Percentiles rank a stretch among this genome's conserved stretches.
phyloP scores from a whole-genome alignment of 352 stramenopile species.

The Pythium coloratum region DNA sequence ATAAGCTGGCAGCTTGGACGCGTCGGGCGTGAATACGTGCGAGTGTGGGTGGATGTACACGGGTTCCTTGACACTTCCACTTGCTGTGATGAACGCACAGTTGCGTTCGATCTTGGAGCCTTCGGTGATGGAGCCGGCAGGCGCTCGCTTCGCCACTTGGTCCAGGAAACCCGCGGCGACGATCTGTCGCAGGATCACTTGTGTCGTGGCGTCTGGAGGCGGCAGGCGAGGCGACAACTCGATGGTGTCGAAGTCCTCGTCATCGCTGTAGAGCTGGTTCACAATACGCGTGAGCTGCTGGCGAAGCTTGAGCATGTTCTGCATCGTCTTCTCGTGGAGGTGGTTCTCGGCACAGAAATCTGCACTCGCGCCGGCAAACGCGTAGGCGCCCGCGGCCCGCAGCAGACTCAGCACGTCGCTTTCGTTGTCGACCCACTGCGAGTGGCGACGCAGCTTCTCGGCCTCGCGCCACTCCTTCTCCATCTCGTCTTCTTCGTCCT shows the following conservation, averaged over 20 bases:
- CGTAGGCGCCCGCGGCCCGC: slow-evolving; percentile 75
- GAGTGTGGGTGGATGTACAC: slow-evolving; percentile 88
- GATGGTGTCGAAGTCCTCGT: slow-evolving; percentile 43
- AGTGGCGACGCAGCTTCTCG: slow-evolving; percentile 65
- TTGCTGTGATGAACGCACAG: slow-evolving; percentile 74
- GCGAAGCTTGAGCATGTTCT: slow-evolving; percentile 85
- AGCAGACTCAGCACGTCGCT: slow-evolving; percentile 82
- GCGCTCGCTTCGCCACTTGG: slow-evolving; percentile 76
- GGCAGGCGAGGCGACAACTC: slow-evolving; percentile 62
- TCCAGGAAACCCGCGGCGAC: slow-evolving; percentile 80
- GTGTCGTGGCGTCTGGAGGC: slow-evolving; percentile 57
- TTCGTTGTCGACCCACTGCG: slow-evolving; percentile 79
- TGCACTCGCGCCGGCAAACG: slow-evolving; percentile 58
- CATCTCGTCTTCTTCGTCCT: slow-evolving; percentile 61
- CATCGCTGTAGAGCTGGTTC: slow-evolving; percentile 58
- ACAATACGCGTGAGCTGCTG: slow-evolving; percentile 84
- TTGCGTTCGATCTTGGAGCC: slow-evolving; percentile 84
- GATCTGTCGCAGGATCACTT: slow-evolving; percentile 70
- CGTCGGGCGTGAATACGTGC: slow-evolving; percentile 73
- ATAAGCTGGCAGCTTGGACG: slow-evolving; percentile 62
- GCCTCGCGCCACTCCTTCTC: slow-evolving; percentile 73
- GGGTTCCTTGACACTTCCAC: slow-evolving; percentile 53
- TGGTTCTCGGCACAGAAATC: slow-evolving; percentile 77
- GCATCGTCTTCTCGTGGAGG: slow-evolving; percentile 86
- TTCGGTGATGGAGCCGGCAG: slow-evolving; percentile 70